Evolutionary conservation across 2,329 filamentous ascomycete species (phyloP), one percentile per base, ranked within the genome.

Genomic region (Xylariaceae sp.): DNA sequence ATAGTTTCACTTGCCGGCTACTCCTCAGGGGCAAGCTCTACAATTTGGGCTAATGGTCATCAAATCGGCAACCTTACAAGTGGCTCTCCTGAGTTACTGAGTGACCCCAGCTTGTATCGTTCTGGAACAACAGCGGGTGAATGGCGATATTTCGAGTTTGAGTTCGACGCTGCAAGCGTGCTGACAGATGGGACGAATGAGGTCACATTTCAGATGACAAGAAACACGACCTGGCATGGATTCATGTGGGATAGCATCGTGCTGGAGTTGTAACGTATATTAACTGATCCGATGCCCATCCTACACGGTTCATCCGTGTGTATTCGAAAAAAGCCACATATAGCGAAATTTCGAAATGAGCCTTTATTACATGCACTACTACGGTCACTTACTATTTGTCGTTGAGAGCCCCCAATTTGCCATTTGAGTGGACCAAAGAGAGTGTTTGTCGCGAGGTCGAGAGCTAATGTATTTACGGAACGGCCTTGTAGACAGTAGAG

Each of bases 61-160:
- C 62, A 64, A 41, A 60, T 76, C 5, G 73, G 72, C 0, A 74
- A 75, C 47, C 66, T 77, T 47, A 73, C 69, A n/a, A 69, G 64
- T 38, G 65, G 59, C 6, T 40, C 57, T 12, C 51, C 55, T 16
- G 42, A 45, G 10, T 43, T 78, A 31, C 49, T 69, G 28, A 76
- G 63, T 36, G 76, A 78, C 54, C 75, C 75, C 5, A 70, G 70
- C 17, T 66, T 77, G 34, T 79, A 79, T 61, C 68, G 76, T n/a
- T 73, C 71, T 10, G 74, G 69, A 17, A 79, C 74, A 6, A 62
- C 64, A 19, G 74, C 72, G 5, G 75, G 76, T 1, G 75, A 79
- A 63, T 78, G 75, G 75, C 66, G 72, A 48, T 66, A 74, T 17
- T 69, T 75, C 19, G 72, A 79, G 62, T 75, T 67, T 45, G 53